Conservation (phyloP, 345 rosid genomes). For the Murraya paniculata region DNA sequence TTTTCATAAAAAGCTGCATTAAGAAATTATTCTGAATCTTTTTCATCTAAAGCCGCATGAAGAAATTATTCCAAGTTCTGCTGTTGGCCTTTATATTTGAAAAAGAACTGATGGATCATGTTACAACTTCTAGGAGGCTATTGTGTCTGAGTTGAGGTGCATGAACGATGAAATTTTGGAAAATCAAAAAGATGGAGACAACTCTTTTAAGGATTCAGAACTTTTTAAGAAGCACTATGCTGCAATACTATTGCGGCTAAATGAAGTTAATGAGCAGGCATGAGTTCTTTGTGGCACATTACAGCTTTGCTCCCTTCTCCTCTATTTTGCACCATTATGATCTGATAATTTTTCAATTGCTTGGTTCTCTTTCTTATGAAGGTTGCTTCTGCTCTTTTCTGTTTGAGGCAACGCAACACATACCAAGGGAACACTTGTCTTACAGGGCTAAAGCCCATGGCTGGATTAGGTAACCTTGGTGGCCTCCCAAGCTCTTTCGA, state of each 20-base stretch:
- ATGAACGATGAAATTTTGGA: conserved; percentile 66
- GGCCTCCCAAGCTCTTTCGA: conserved; percentile 36
- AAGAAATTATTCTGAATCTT: not conserved
- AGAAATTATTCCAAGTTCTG: conserved; percentile 12
- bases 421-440: conserved; percentile 49
- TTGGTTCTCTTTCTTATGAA: conserved; percentile 26
- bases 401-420: conserved; percentile 75
- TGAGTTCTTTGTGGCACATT: conserved; percentile 19
- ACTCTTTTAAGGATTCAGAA: conserved; percentile 58
- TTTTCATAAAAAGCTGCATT: not conserved
- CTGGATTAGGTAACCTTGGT: conserved; percentile 40
- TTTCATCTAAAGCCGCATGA: not conserved
- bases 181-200: conserved; percentile 55
- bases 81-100: conserved; percentile 1
- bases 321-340: not conserved
- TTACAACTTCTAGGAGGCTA: conserved; percentile 55
- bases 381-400: conserved; percentile 72
- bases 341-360: conserved; percentile 1
- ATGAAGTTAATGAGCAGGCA: conserved; percentile 79
- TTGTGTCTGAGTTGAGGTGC: conserved; percentile 63
- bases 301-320: conserved; percentile 18
- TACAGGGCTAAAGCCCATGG: conserved; percentile 26
- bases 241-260: conserved; percentile 65
- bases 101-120: conserved; percentile 23
- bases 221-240: conserved; percentile 77